Evolutionary conservation across 768 basidiomycete genomes (phyloP), one percentile per base, ranked within the genome.

Genomic region (Udeniomyces megalosporus): DNA sequence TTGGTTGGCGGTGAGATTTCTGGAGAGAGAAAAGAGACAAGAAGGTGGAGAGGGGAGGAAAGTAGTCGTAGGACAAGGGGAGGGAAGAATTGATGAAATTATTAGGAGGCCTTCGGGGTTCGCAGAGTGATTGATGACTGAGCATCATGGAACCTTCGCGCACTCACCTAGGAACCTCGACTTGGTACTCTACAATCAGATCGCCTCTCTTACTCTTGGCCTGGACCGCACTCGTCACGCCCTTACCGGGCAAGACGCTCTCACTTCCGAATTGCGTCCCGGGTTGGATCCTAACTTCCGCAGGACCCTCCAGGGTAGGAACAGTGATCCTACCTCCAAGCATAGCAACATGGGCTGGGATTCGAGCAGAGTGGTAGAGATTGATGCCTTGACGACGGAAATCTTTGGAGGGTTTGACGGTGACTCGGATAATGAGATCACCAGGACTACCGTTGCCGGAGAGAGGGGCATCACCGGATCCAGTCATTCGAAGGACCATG

Each of bases 191-290:
- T 58, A 99, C 87, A 68, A 90, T 86, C 57, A 96, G 42, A 52
- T 73, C 63, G 15, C 63, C 63, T 17, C 51, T 90, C 42, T 93
- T 88, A 65, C 79, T 82, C 66, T 79, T 80, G 46, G 79, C 75
- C 54, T 75, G 75, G 70, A 79, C 78, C 7, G 85, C 77, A 26
- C 81, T 77, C 49, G 80, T 72, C 14, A 96, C 82, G 32, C 95
- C 95, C 58, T 87, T 82, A 45, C 84, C 83, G 75, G 85, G 86
- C 69, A 99, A 75, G 24, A 95, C 87, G 82, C 93, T 92, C 73
- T 97, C 91, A 76, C 96, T 90, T 20, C 92, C 92, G 71, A 85
- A 90, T 74, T 97, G 95, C 2, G 93, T 96, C 49, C 95, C 93
- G 24, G 79, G 78, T 60, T 91, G 88, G 46, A 99, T 81, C 67